Evolutionary conservation across 2,329 filamentous ascomycete species (phyloP).

Genomic region (Elsinoe ampelina): DNA sequence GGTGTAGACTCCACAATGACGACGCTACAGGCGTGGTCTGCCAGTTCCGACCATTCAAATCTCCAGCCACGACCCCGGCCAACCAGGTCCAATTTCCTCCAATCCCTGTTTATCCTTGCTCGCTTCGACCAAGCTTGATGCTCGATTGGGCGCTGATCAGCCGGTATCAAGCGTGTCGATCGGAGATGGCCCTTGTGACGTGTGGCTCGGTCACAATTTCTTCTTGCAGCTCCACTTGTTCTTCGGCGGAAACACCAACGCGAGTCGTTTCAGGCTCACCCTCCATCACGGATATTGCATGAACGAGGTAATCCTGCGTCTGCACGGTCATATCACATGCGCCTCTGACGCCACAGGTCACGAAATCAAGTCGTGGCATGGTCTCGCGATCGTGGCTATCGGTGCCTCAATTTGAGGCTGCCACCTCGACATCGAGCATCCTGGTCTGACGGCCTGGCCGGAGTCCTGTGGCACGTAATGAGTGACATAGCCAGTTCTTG

Average conservation of each 20-base stretch:
- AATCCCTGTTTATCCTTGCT: constrained; percentile 9
- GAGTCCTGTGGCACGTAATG: constrained; percentile 9
- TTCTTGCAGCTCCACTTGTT: neutral
- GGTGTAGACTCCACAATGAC: constrained; percentile 7
- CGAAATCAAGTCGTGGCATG: constrained; percentile 1
- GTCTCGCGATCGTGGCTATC: constrained; percentile 14
- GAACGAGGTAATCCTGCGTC: neutral
- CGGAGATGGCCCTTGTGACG: constrained; percentile 3
- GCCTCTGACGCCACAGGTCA: constrained; percentile 14
- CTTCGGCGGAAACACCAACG: neutral
- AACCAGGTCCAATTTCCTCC: constrained; percentile 8
- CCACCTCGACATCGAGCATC: neutral
- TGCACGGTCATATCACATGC: neutral
- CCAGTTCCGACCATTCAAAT: constrained; percentile 1
- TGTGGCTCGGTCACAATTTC: constrained; percentile 11
- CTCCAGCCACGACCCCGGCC: constrained; percentile 10
- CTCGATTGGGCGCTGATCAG: constrained; percentile 9
- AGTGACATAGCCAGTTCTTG: constrained; percentile 10
- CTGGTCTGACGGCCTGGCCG: neutral
- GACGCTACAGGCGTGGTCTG: neutral
- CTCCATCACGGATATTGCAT: constrained; percentile 2
- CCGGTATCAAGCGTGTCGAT: neutral
- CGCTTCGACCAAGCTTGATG: constrained; percentile 6
- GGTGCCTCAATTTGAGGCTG: constrained; percentile 9
- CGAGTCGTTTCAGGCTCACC: constrained; percentile 9